phyloP scores from a whole-genome alignment of 2,329 filamentous ascomycete genomes.

The Sporothrix variecibatus region DNA sequence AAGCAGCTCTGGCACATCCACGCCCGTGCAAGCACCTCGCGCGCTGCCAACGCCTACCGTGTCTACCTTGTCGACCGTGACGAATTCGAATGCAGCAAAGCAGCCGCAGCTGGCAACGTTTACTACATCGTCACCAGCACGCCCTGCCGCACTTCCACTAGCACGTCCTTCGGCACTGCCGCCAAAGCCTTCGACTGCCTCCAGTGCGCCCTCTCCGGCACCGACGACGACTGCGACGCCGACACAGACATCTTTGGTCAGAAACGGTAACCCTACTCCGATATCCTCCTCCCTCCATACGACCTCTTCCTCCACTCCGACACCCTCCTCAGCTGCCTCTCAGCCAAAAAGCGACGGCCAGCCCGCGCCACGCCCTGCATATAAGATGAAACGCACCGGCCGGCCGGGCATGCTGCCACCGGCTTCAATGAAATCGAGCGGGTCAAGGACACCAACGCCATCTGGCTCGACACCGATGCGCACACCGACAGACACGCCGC shows the following conservation, averaged over 20 bases:
- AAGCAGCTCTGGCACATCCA: not conserved
- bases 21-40: not conserved
- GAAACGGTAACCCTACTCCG: not conserved
- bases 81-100: not conserved
- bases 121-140: not conserved
- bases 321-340: too few relatives aligned
- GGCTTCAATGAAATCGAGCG: not conserved
- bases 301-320: not conserved
- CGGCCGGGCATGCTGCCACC: not conserved
- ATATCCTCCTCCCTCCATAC: not conserved
- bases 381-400: slow-evolving; percentile 34
- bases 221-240: not conserved
- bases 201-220: too few relatives aligned
- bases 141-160: not conserved
- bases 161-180: not conserved
- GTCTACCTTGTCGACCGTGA: not conserved
- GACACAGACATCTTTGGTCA: not conserved
- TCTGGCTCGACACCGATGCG: not conserved
- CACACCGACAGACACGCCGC: not conserved
- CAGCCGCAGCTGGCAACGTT: not conserved
- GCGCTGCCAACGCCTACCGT: not conserved
- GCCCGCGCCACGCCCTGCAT: not conserved
- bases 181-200: not conserved
- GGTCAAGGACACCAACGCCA: not conserved
- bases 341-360: not conserved